Evolutionary conservation across 2,329 filamentous ascomycete genomes (phyloP), one percentile per base, ranked within the genome.

Genomic region (Talaromyces rugulosus): DNA sequence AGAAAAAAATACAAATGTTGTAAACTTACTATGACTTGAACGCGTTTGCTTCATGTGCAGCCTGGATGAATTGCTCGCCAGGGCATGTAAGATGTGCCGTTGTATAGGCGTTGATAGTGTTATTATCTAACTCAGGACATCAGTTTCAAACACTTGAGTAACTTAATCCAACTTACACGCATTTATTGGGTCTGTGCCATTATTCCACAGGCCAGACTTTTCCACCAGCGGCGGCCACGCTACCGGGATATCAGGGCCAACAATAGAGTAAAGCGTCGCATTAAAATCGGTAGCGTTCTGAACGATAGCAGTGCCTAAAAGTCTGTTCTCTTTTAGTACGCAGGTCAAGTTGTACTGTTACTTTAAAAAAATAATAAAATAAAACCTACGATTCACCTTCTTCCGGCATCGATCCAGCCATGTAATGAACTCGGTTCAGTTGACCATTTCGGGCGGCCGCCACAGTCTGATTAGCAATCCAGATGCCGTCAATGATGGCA

Each of bases 341-440:
- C 33, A 34, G 7, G 33, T 34, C 33, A 34, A 34, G 2, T 3
- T 34, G 5, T 34, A 12, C 33, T 4, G 33, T 23, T 23, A 23
- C 23, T 23, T 23, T 23, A 23, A 23, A 23, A n/a, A n/a, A n/a
- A n/a, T n/a, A n/a, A 34, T 8, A 34, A 5, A 34, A 1, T 4
- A 34, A 34, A 5, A 34, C 33, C 12, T 34, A 34, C 2, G 61
- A 63, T 44, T 63, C 58, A 23, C 52, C 58, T 44, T 63, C 61
- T 11, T 63, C 61, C 16, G 61, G 61, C 61, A 61, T 63, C 16
- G 44, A 63, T n/a, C 61, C 58, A 42, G 52, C 51, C 1, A 63
- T 47, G 11, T 61, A 18, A 36, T 63, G 50, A 8, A 61, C 62
- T 0, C 28, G 9, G 33, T 63, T 63, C 31, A 63, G 33, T 27